These are phyloP conservation scores for Gymnopilus dilepis DNA, from an alignment of 768 basidiomycete genomes.

Conservation along the genomic window DNA sequence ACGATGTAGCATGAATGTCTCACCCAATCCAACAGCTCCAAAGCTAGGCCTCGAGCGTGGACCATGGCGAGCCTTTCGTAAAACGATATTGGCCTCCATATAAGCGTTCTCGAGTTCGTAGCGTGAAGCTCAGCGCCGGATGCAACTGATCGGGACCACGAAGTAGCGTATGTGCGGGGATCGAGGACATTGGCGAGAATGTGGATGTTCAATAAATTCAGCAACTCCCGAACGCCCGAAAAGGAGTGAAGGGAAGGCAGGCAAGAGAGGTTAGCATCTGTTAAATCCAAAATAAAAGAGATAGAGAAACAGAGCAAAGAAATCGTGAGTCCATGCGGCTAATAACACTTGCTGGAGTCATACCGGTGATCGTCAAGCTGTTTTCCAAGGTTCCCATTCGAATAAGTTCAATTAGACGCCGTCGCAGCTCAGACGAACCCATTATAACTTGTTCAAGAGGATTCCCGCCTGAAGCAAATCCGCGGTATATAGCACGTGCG, in stretches of 20 bases:
- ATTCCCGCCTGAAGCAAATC: too few relatives aligned
- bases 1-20: background rate
- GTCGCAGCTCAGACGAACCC: background rate
- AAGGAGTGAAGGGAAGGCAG: slow-evolving; percentile 14
- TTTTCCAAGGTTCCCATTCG: too few relatives aligned
- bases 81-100: too few relatives aligned
- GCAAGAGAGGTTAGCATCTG: background rate
- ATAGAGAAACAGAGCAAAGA: too few relatives aligned
- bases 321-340: too few relatives aligned
- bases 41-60: slow-evolving; percentile 14
- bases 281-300: background rate
- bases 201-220: slow-evolving; percentile 13
- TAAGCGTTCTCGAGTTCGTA: slow-evolving; percentile 4
- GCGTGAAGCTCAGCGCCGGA: slow-evolving; percentile 1
- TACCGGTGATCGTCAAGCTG: too few relatives aligned
- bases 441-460: too few relatives aligned
- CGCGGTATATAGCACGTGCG: background rate
- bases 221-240: slow-evolving; percentile 13
- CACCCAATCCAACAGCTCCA: slow-evolving; percentile 10
- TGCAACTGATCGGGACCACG: background rate
- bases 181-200: slow-evolving; percentile 23
- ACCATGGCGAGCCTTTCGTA: slow-evolving; percentile 13
- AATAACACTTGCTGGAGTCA: too few relatives aligned
- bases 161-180: slow-evolving; percentile 14
- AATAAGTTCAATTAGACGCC: too few relatives aligned